Evolutionary conservation across 1,139 yeast species (phyloP).

Genomic region (Saccharomyces hybrid): DNA sequence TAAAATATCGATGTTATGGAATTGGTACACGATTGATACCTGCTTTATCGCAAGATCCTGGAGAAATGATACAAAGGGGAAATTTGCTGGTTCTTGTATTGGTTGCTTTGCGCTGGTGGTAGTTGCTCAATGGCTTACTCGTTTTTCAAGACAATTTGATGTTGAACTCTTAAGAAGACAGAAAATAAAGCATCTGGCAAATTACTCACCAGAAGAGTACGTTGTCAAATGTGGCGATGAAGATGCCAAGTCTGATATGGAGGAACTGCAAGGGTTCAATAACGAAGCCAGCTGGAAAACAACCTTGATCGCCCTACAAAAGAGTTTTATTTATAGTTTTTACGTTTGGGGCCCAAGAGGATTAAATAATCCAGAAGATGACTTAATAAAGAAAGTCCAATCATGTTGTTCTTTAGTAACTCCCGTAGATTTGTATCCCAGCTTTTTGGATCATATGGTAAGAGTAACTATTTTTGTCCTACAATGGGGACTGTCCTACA

Average conservation of each 20-base stretch:
- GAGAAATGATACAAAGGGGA: slow-evolving; percentile 53
- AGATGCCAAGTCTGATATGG: slow-evolving; percentile 2
- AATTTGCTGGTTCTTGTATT: slow-evolving; percentile 64
- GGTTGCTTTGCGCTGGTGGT: slow-evolving; percentile 55
- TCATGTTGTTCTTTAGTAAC: slow-evolving; percentile 9
- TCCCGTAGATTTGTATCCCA: slow-evolving; percentile 33
- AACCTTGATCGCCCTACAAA: slow-evolving; percentile 11
- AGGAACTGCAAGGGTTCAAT: neutral
- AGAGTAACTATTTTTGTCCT: slow-evolving; percentile 44
- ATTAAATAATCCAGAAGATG: neutral
- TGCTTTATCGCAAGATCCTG: slow-evolving; percentile 59
- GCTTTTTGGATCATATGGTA: slow-evolving; percentile 42
- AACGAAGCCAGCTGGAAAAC: slow-evolving; percentile 10
- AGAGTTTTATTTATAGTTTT: slow-evolving; percentile 2
- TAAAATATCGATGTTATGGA: slow-evolving; percentile 43
- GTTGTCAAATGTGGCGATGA: slow-evolving; percentile 8
- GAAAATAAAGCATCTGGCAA: slow-evolving; percentile 8
- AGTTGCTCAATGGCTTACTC: slow-evolving; percentile 49
- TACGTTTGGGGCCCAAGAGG: neutral
- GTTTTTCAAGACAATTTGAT: slow-evolving; percentile 48
- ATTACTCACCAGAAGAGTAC: slow-evolving; percentile 5
- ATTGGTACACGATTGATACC: slow-evolving; percentile 53
- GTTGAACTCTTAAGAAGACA: slow-evolving; percentile 21
- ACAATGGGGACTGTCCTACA: slow-evolving; percentile 56
- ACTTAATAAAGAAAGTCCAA: neutral